Base-by-base conservation (phyloP, 441 rosid species). In the Raphanus hybrid region DNA sequence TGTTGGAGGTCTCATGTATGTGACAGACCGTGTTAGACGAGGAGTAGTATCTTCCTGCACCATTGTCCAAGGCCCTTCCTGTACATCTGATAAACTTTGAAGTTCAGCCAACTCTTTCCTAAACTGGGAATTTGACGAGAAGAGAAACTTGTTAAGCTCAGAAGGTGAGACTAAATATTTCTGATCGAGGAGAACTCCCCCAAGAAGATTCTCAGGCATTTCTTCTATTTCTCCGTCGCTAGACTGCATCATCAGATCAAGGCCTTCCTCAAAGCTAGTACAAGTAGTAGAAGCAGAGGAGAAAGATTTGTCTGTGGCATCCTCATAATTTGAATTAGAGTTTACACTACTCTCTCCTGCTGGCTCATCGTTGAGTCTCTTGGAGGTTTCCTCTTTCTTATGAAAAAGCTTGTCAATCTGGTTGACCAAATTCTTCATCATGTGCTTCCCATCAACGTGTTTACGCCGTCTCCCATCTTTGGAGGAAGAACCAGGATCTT, bases 1-100 rank as follows among this genome's bases (percentile, higher is more conserved):
- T 3, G 93, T 82, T 62, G 96, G 89, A 70, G 94, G 86, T 73
- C 84, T 91, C 14, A 77, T 86, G 75, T 87, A 91, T 58, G 96
- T 81, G 69, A 91, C 82, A 7, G 68, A 74, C 76, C 92, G 86
- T 15, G 85, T 77, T 61, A 94, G 74, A 77, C 64, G 66, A 58
- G 70, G 74, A 41, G 48, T 35, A 8, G 5, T 32, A 35, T 86
- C 88, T 62, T 75, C 92, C 20, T 83, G 82, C 72, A 83, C 79
- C 87, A 88, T 82, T n/a, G 64, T 80, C 99, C 99, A 94, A 11
- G 87, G 89, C 59, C 89, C 93, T 81, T 90, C 96, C 76, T 88
- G 85, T 41, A 90, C 71, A 79, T 89, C 90, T 62, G 84, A 74
- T 27, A 90, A 82, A 54, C 89, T 89, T 83, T 92, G 89, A 74